Base-by-base conservation (phyloP, 352 stramenopile genomes). In the Phytophthora kernoviae region DNA sequence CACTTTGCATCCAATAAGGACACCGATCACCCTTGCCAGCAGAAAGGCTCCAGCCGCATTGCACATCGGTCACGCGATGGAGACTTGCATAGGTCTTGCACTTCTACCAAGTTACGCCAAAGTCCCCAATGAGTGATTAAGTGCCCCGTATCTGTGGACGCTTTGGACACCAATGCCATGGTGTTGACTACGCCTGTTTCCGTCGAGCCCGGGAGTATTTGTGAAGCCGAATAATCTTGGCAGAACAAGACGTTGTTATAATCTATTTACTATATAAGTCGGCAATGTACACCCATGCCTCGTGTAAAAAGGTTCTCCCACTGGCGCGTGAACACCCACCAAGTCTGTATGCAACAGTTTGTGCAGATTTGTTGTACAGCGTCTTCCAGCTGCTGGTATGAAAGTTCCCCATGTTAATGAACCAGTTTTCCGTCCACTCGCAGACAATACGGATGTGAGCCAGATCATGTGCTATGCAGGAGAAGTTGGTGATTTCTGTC, bases 221-320 rank as follows among this genome's bases (percentile, higher is more conserved):
- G 39, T 11, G n/a, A 45, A 26, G 39, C 7, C 17, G 7, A 45
- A 15, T 24, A 45, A 18, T 49, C 11, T 22, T 74, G 56, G 49
- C 70, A 78, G 22, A 74, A 15, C 12, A 74, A 40, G 15, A 68
- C 22, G 56, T 74, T 71, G 44, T 56, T 15, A 4, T 59, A 59
- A 27, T 78, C 69, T n/a, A 78, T 46, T 27, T 65, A 47, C 64
- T 78, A 64, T 4, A 78, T 58, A 17, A 71, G 10, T 6, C 63
- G 55, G 32, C 50, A 50, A 24, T 66, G 61, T 20, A 54, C 30
- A 22, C 70, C 47, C n/a, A 75, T 46, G 10, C 44, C 50, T 0
- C 54, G 41, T 26, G 64, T 66, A 49, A 66, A 77, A 11, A 77
- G 39, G 0, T 54, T 42, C 27, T 47, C 15, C 18, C 65, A 20